Conservation (phyloP, 371 early-diverging fungal species). For the Circinella umbellata region DNA sequence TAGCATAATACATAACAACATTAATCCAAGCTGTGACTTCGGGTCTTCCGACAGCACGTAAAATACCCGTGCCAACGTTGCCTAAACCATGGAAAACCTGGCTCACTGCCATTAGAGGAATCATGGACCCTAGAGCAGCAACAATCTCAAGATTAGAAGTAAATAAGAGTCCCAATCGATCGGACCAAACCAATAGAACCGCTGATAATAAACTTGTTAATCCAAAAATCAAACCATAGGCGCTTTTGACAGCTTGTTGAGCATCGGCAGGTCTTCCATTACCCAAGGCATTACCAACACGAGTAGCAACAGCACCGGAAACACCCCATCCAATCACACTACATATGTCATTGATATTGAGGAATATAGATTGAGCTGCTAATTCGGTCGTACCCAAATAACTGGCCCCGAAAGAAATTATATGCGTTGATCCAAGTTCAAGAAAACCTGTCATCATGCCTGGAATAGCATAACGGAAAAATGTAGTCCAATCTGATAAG, state of each 20-base stretch:
- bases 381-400: conserved; percentile 68
- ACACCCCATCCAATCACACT: conserved; percentile 69
- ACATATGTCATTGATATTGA: conserved; percentile 64
- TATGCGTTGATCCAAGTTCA: conserved; percentile 64
- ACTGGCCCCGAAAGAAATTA: conserved; percentile 66
- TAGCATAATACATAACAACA: conserved; percentile 66
- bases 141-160: conserved; percentile 5
- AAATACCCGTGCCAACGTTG: conserved; percentile 48
- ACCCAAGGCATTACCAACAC: conserved; percentile 74
- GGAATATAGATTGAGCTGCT: conserved; percentile 78
- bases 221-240: background rate
- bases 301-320: conserved; percentile 68
- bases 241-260: background rate
- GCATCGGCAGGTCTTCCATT: conserved; percentile 43
- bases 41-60: conserved; percentile 76
- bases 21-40: conserved; percentile 71
- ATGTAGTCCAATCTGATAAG: conserved; percentile 51
- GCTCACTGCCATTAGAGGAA: background rate
- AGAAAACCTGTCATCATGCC: conserved; percentile 61
- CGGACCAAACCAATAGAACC: background rate
- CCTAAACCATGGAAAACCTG: conserved; percentile 1
- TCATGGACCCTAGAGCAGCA: background rate
- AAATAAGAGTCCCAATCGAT: background rate
- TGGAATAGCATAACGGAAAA: conserved; percentile 62
- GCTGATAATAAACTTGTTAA: background rate